Evolutionary conservation across 2,329 filamentous ascomycete genomes (phyloP), one percentile per base, ranked within the genome.

Genomic region (Claviceps pusilla): DNA sequence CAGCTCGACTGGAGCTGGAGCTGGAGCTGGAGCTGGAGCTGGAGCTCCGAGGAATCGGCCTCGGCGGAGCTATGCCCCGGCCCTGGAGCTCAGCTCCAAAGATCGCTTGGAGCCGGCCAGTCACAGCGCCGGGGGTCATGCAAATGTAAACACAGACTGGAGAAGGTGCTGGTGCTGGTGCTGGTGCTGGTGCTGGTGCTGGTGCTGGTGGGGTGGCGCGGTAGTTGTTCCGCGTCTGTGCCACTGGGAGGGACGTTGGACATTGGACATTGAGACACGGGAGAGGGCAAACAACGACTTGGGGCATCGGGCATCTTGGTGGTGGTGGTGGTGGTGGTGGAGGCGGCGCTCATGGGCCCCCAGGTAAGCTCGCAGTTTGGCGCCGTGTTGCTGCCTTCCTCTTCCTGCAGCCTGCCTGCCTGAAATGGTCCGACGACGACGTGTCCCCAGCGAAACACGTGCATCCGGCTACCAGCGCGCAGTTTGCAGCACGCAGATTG

Each of bases 101-200:
- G 41, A 43, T 7, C 42, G 16, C n/a, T 19, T 19, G 51, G 43
- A 6, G 10, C 29, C 46, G 45, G 53, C 51, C 52, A 56, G 31
- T 33, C 6, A 43, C 53, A 54, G 49, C 53, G 57, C 57, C 59
- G 55, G 54, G 54, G 57, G 24, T 37, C 28, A 48, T 47, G n/a
- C 11, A 45, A 45, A 58, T 57, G 59, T 61, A 60, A 61, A 61
- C 59, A 62, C 58, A 59, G 41, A 54, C 47, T 35, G 55, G 42
- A 37, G 14, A 11, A 47, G 42, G 19, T 19, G 19, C 9, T 28
- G 42, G n/a, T 10, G 19, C 16, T 7, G 29, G 14, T 31, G 46
- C 9, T 28, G 42, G n/a, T 10, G 19, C 16, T 7, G 29, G 14
- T 31, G 46, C n/a, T n/a, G n/a, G n/a, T n/a, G n/a, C 9, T 28